A percentile compares a stretch with the other conserved stretches of the same genome.
These are phyloP conservation scores for Paramecium pentaurelia DNA, from an alignment of 73 alveolate species.

Conservation along the genomic window DNA sequence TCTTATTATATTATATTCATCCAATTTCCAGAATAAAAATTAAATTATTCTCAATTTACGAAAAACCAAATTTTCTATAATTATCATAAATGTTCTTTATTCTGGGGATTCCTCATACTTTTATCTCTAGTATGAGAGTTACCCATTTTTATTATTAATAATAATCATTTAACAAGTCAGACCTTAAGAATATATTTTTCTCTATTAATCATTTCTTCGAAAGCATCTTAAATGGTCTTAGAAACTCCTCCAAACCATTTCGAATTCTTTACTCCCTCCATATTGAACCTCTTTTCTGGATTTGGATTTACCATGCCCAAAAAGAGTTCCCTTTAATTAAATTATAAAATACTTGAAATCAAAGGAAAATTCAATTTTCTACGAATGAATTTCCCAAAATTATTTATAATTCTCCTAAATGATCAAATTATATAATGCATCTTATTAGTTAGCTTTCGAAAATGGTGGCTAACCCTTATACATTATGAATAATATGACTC, in stretches of 20 bases:
- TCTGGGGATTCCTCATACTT: not conserved
- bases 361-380: not conserved
- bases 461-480: not conserved
- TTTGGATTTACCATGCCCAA: not conserved
- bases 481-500: not conserved
- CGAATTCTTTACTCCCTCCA: not conserved
- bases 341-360: not conserved
- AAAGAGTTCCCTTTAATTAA: not conserved
- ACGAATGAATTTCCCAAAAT: constrained; percentile 1
- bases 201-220: not conserved
- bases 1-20: not conserved
- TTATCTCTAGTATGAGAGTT: not conserved
- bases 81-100: not conserved
- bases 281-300: not conserved
- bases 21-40: not conserved
- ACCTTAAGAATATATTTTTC: not conserved
- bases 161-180: not conserved
- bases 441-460: not conserved
- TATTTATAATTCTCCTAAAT: not conserved
- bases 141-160: not conserved
- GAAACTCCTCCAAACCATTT: not conserved
- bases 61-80: not conserved
- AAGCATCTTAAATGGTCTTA: not conserved
- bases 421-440: not conserved
- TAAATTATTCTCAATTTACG: not conserved